Evolutionary conservation across 1,284 basidiomycete species (phyloP), one percentile per base, ranked within the genome.

Genomic region (Moesziomyces globuligerus): DNA sequence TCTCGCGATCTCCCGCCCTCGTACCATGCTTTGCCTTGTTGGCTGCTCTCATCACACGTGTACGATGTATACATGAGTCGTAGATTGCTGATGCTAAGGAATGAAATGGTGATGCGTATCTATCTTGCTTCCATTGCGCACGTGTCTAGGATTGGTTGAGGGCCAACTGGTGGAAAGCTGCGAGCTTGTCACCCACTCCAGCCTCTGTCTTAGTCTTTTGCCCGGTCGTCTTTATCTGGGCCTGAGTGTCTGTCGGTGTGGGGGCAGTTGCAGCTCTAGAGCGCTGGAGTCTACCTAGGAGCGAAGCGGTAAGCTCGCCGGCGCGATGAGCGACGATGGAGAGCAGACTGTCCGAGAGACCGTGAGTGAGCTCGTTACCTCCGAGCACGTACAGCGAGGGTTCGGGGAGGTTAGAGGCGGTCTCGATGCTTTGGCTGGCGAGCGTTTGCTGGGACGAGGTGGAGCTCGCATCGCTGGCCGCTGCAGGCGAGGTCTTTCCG

Each of bases 351-450:
- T 81, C 80, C 13, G 66, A 70, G 1, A 81, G 48, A 9, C 80
- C 80, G 36, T 81, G 80, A 3, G 80, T 81, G 3, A 51, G 59
- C 39, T 81, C 80, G 66, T 81, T 81, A 55, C 79, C 72, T 42
- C 80, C 80, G 25, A 81, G 52, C 20, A 81, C 68, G 65, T 75
- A 81, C 6, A 81, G 56, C 21, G 51, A 56, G 3, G 75, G 55
- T 38, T 72, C 62, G 7, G 62, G 49, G 6, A 58, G 18, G 26
- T 44, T 40, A 15, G 39, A 10, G 0, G 42, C 11, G 13, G 34
- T 24, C 2, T 34, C 32, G 7, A 13, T 13, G 9, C 39, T 24
- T 24, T 72, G 48, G 39, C 48, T 67, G 7, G 59, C 58, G 20
- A 67, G 49, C 3, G 70, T 69, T 37, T 64, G 65, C 23, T 62